phyloP scores from a whole-genome alignment of 768 basidiomycete species.

The Lentinula guzmanii region DNA sequence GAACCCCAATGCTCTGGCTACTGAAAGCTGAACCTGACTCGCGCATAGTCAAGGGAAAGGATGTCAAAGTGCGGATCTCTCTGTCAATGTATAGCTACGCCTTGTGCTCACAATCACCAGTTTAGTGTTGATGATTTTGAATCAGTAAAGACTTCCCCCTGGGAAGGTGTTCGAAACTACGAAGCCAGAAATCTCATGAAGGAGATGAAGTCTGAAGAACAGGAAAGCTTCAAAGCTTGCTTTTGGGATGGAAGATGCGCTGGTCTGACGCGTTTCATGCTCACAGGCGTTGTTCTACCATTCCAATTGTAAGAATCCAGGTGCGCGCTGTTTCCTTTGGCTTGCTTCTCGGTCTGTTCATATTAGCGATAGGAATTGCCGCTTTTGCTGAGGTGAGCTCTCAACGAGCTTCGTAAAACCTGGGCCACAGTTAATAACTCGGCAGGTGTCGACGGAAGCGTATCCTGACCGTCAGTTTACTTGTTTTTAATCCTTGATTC shows the following conservation, averaged over 20 bases:
- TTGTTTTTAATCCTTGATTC: not conserved
- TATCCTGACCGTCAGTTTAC: conserved; percentile 79
- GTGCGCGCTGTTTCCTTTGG: conserved; percentile 26
- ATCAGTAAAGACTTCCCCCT: conserved; percentile 57
- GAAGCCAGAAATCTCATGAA: conserved; percentile 83
- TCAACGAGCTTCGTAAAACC: not conserved
- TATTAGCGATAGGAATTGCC: conserved; percentile 51
- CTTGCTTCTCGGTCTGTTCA: not conserved
- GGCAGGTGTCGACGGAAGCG: conserved; percentile 71
- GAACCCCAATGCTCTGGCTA: conserved; percentile 43
- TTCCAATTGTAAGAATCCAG: conserved; percentile 80
- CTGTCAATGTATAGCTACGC: too few relatives aligned
- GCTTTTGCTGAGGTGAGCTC: conserved; percentile 69
- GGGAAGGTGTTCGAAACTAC: conserved; percentile 87
- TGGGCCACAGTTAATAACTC: not conserved
- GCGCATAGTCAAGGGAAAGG: conserved; percentile 79
- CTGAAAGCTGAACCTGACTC: conserved; percentile 86
- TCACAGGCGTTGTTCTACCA: conserved; percentile 78
- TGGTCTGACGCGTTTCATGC: not conserved
- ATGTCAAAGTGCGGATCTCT: conserved; percentile 57
- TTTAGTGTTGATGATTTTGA: conserved; percentile 89
- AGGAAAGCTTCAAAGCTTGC: conserved; percentile 40
- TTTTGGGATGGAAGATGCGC: not conserved
- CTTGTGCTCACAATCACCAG: conserved; percentile 24
- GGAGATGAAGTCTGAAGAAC: conserved; percentile 70